phyloP scores from a whole-genome alignment of 495 filamentous ascomycete species.

The Sabuloglossum arenarium region DNA sequence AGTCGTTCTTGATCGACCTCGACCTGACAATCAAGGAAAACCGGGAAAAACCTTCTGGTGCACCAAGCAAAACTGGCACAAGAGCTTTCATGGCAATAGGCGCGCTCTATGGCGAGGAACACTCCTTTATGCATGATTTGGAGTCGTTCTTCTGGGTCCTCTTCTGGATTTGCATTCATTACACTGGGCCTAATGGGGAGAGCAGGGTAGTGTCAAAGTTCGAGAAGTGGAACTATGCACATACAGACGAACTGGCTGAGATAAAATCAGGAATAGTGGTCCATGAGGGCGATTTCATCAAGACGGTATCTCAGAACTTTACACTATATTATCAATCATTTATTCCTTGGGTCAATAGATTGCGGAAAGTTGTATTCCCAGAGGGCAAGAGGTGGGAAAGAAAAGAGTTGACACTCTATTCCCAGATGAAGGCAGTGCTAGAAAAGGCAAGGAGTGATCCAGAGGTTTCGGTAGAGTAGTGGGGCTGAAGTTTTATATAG shows the following conservation, averaged over 20 bases:
- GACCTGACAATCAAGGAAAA: constrained; percentile 16
- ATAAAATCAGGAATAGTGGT: constrained; percentile 7
- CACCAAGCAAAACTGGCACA: constrained; percentile 15
- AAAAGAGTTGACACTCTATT: constrained; percentile 9
- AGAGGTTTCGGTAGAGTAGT: background rate
- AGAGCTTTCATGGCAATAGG: constrained; percentile 19
- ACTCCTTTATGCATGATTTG: too few species aligned
- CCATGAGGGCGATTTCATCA: constrained; percentile 7
- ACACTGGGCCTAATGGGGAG: constrained; percentile 2
- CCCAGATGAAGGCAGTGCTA: constrained; percentile 9
- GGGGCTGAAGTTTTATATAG: too few species aligned
- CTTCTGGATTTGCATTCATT: constrained; percentile 14
- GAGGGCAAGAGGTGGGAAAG: constrained; percentile 14
- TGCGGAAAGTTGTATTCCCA: constrained; percentile 18
- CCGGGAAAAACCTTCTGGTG: constrained; percentile 10
- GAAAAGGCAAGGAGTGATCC: too few species aligned
- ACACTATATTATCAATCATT: constrained; percentile 18
- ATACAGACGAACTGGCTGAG: constrained; percentile 8
- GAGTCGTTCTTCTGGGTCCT: too few species aligned
- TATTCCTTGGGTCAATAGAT: too few species aligned
- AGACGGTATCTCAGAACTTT: constrained; percentile 7
- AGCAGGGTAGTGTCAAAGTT: constrained; percentile 6
- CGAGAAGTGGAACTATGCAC: constrained; percentile 11
- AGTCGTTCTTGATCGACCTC: constrained; percentile 16
- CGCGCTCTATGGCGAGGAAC: too few species aligned